Evolutionary conservation across 305 asterid species (phyloP).

Genomic region (Striga hermonthica): DNA sequence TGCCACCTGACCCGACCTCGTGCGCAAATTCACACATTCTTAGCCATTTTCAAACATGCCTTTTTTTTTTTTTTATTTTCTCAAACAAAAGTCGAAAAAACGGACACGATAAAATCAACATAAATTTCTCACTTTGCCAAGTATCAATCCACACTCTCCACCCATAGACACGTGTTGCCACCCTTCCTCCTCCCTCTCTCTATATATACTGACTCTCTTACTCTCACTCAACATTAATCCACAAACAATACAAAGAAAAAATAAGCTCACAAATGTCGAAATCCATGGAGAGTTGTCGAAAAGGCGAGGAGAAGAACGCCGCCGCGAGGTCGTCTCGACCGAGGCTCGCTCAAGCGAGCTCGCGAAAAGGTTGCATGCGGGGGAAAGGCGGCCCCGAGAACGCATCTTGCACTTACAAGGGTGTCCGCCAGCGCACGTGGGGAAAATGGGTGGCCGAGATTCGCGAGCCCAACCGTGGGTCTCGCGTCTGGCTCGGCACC

Average conservation of each 20-base stretch:
- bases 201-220: constrained; percentile 29
- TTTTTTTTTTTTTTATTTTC: too few relatives aligned
- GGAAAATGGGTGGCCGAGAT: constrained; percentile 95
- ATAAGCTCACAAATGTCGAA: constrained; percentile 24
- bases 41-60: neutral
- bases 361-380: constrained; percentile 72
- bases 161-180: constrained; percentile 40
- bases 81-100: constrained; percentile 16
- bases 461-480: constrained; percentile 72
- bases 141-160: constrained; percentile 39
- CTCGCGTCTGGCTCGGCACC: constrained; percentile 85
- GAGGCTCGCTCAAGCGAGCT: constrained; percentile 45
- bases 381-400: constrained; percentile 93
- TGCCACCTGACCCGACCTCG: constrained; percentile 29
- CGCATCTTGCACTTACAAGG: constrained; percentile 63
- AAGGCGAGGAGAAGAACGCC: constrained; percentile 28
- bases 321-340: neutral
- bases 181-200: neutral
- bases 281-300: constrained; percentile 2
- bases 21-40: neutral
- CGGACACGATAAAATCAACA: constrained; percentile 25
- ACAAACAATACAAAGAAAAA: neutral
- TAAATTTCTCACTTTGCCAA: constrained; percentile 37
- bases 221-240: neutral
- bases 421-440: constrained; percentile 84